Percentiles rank a stretch among this genome's conserved stretches.
phyloP scores from a whole-genome alignment of 345 rosid species.

The Nasturtium officinale region DNA sequence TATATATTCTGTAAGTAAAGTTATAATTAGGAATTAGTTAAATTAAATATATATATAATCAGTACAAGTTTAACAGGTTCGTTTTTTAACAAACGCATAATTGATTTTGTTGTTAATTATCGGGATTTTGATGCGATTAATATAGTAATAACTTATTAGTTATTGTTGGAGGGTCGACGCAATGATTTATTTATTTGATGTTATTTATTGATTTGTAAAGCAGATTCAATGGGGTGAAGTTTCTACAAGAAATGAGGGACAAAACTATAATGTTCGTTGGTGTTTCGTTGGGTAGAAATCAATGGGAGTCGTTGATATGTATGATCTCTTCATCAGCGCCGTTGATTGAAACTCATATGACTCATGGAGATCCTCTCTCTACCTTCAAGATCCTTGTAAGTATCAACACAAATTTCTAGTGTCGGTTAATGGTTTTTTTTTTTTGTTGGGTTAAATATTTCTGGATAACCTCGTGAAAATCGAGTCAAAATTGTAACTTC shows the following conservation, averaged over 20 bases:
- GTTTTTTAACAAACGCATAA: neutral
- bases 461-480: neutral
- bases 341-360: constrained; percentile 53
- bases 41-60: neutral
- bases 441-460: neutral
- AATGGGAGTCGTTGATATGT: constrained; percentile 92
- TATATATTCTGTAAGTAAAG: neutral
- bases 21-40: neutral
- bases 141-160: neutral
- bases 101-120: neutral
- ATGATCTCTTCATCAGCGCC: constrained; percentile 69
- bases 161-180: constrained; percentile 16
- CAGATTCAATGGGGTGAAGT: constrained; percentile 77
- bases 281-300: constrained; percentile 86
- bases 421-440: constrained; percentile 5
- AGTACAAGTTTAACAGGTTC: constrained; percentile 26
- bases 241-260: constrained; percentile 68
- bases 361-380: constrained; percentile 72
- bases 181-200: neutral
- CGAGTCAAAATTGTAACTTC: neutral
- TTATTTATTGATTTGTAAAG: neutral
- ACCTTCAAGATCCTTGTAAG: constrained; percentile 74
- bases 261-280: constrained; percentile 90
- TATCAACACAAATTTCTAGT: constrained; percentile 4
- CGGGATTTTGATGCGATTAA: constrained; percentile 20